Percentiles rank a stretch among this genome's conserved stretches.
These are phyloP conservation scores for Ganoderma sinense DNA, from an alignment of 1,284 basidiomycete species.

Conservation along the genomic window DNA sequence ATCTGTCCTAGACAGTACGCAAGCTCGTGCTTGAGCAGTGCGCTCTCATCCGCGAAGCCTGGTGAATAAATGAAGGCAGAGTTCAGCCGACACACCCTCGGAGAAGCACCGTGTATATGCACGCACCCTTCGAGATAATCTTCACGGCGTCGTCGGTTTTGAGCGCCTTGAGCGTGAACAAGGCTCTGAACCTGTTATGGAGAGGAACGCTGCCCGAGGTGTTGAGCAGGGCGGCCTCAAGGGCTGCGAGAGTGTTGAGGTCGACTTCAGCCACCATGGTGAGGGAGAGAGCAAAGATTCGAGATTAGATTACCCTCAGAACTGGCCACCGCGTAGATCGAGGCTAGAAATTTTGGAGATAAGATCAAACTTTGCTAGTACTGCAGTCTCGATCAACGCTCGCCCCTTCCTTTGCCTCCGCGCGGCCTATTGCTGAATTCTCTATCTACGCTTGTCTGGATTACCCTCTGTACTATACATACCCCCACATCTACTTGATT, in stretches of 20 bases:
- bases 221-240: slow-evolving; percentile 83
- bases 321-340: slow-evolving; percentile 8
- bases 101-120: background rate
- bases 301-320: slow-evolving; percentile 35
- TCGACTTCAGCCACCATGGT: slow-evolving; percentile 41
- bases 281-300: slow-evolving; percentile 27
- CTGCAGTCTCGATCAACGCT: slow-evolving; percentile 16
- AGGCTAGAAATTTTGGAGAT: slow-evolving; percentile 34
- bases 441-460: slow-evolving; percentile 7
- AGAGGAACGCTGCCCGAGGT: slow-evolving; percentile 76
- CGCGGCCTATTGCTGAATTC: slow-evolving; percentile 6
- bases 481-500: background rate
- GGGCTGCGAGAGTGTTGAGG: slow-evolving; percentile 44
- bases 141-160: slow-evolving; percentile 82
- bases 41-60: slow-evolving; percentile 91
- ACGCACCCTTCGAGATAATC: slow-evolving; percentile 85
- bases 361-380: slow-evolving; percentile 23
- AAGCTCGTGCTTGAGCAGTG: slow-evolving; percentile 95
- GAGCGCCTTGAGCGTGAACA: slow-evolving; percentile 94
- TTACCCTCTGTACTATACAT: slow-evolving; percentile 21
- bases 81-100: background rate
- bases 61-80: slow-evolving; percentile 13
- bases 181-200: slow-evolving; percentile 89
- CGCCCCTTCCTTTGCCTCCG: slow-evolving; percentile 10
- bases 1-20: slow-evolving; percentile 98